Percentiles rank a stretch among this genome's conserved stretches.
These are phyloP conservation scores for Rhodotorula sp. DNA, from an alignment of 1,284 basidiomycete species.

Conservation along the genomic window DNA sequence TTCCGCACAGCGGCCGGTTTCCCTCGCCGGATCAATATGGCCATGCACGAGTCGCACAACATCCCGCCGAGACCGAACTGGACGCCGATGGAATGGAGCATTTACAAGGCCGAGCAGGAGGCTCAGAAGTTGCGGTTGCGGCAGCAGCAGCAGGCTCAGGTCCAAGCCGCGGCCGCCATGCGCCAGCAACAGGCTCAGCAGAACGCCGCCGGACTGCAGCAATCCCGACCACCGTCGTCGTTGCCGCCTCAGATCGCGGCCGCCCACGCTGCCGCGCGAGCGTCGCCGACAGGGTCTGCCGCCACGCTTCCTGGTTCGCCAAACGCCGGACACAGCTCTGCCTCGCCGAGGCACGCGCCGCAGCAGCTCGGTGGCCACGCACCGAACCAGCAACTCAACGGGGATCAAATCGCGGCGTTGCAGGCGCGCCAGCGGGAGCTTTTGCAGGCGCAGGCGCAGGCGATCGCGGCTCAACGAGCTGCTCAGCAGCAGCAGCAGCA, in stretches of 20 bases:
- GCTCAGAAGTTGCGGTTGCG: constrained; percentile 29
- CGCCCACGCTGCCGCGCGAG: constrained; percentile 12
- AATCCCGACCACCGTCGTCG: background rate
- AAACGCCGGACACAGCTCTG: background rate
- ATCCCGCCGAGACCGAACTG: constrained; percentile 39
- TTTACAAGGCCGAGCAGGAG: constrained; percentile 42
- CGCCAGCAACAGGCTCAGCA: constrained; percentile 20
- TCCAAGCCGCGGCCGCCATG: constrained; percentile 3
- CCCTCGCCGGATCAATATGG: constrained; percentile 44
- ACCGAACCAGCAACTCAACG: constrained; percentile 17
- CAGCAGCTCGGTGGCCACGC: constrained; percentile 8
- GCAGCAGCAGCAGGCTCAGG: constrained; percentile 32
- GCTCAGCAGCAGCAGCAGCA: background rate
- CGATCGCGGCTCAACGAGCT: constrained; percentile 4
- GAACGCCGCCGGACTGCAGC: background rate
- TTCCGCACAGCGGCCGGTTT: constrained; percentile 23
- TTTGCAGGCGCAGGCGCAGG: constrained; percentile 24
- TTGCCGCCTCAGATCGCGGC: constrained; percentile 15
- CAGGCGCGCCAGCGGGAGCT: constrained; percentile 24
- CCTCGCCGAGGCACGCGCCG: background rate
- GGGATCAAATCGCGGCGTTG: constrained; percentile 25
- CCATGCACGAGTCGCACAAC: constrained; percentile 46
- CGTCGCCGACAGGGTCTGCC: constrained; percentile 16
- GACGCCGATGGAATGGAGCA: constrained; percentile 40
- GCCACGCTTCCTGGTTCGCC: constrained; percentile 18